Percentiles rank a stretch among this genome's conserved stretches.
Evolutionary conservation across 176 grass and related monocot species (phyloP).

Genomic region (Calamus simplicifolius): DNA sequence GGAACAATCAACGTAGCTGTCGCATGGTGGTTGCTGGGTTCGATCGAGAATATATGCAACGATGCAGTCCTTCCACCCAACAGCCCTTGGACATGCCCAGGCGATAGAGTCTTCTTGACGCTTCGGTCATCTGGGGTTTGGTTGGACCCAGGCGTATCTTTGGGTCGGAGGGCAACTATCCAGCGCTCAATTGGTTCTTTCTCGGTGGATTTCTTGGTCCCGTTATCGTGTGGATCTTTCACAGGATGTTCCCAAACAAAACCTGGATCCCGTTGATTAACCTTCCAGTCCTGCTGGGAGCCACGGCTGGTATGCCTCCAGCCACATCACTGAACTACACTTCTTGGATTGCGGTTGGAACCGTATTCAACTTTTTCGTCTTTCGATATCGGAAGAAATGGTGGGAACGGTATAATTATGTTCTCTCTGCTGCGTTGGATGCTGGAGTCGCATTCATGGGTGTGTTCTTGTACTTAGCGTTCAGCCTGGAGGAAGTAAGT

Average conservation of each 20-base stretch:
- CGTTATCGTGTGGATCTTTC: conserved; percentile 43
- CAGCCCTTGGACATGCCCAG: conserved; percentile 71
- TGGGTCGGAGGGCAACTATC: conserved; percentile 35
- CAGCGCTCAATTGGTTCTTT: conserved; percentile 66
- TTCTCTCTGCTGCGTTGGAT: conserved; percentile 57
- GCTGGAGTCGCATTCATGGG: conserved; percentile 76
- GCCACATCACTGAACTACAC: conserved; percentile 61
- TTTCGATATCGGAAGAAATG: conserved; percentile 59
- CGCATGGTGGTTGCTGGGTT: conserved; percentile 62
- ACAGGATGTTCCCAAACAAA: conserved; percentile 39
- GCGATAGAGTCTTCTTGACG: conserved; percentile 55
- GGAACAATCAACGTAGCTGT: conserved; percentile 54
- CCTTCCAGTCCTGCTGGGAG: conserved; percentile 63
- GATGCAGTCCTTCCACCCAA: conserved; percentile 24
- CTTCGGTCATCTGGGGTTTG: conserved; percentile 73
- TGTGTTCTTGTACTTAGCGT: conserved; percentile 49
- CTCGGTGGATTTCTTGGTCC: conserved; percentile 38
- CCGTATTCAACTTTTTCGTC: conserved; percentile 68
- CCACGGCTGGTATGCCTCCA: conserved; percentile 50
- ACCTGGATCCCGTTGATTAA: conserved; percentile 60
- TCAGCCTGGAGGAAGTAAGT: conserved; percentile 40
- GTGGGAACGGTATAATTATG: conserved; percentile 78
- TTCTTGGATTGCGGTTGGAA: conserved; percentile 49
- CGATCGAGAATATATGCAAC: conserved; percentile 41
- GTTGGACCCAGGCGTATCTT: conserved; percentile 47